Percentiles rank a stretch among this genome's conserved stretches.
These are phyloP conservation scores for Cicer pinnatifidum DNA, from an alignment of 306 rosid species.

Conservation along the genomic window DNA sequence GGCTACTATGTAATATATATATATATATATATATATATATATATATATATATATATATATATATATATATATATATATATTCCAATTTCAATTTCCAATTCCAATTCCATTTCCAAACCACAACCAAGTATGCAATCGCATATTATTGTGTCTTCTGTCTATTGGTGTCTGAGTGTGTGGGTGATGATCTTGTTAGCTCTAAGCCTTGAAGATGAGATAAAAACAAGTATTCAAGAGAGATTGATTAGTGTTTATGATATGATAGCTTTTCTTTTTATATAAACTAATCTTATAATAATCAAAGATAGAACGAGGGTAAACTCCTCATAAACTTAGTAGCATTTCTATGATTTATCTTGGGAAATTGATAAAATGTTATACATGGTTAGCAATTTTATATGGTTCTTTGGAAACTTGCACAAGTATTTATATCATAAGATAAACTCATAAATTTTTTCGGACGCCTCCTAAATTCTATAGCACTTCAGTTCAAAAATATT, in stretches of 20 bases:
- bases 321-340: not conserved
- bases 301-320: not conserved
- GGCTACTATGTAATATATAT: too few species aligned
- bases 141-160: not conserved
- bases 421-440: not conserved
- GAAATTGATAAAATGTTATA: not conserved
- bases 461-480: not conserved
- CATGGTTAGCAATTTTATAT: too few species aligned
- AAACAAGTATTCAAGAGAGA: not conserved
- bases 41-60: too few species aligned
- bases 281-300: not conserved
- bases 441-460: not conserved
- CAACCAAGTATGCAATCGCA: conserved; percentile 47
- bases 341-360: not conserved
- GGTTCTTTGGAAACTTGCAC: not conserved
- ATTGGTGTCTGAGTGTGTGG: not conserved
- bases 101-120: too few species aligned
- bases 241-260: not conserved
- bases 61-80: too few species aligned
- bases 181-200: not conserved
- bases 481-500: not conserved
- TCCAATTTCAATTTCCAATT: too few species aligned
- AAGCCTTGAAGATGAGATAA: not conserved
- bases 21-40: too few species aligned
- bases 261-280: not conserved